Conservation (phyloP, 306 rosid species). For the Quercus ilex region DNA sequence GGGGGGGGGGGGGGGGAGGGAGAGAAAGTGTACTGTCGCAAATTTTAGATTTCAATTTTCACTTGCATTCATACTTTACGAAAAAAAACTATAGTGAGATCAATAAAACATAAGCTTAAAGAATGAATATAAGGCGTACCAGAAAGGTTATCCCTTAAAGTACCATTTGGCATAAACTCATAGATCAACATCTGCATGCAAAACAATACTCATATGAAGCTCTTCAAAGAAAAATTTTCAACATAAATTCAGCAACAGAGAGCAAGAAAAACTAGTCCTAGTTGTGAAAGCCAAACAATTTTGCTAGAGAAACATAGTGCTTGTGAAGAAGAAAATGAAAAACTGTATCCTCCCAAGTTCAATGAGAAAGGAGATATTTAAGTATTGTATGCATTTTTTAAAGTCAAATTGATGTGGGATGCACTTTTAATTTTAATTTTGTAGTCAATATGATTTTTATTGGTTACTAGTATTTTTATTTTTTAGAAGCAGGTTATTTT, state of each 20-base stretch:
- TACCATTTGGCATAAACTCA: conserved; percentile 83
- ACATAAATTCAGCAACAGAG: conserved; percentile 12
- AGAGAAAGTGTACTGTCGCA: neutral
- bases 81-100: neutral
- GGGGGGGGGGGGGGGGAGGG: neutral
- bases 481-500: too few relatives aligned
- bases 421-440: too few relatives aligned
- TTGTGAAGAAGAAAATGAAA: neutral
- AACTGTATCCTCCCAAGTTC: conserved; percentile 1
- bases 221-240: conserved; percentile 22
- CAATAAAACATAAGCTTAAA: conserved; percentile 6
- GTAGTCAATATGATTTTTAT: too few relatives aligned
- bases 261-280: neutral
- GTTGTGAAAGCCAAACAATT: neutral
- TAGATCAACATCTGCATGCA: conserved; percentile 89
- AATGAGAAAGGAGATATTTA: neutral
- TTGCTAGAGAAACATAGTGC: neutral
- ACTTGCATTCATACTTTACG: neutral
- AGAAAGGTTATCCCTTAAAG: conserved; percentile 88
- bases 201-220: conserved; percentile 16
- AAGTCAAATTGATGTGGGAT: too few relatives aligned
- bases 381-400: neutral
- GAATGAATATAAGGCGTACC: conserved; percentile 40
- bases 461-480: too few relatives aligned
- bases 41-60: neutral